Evolutionary conservation across 2,329 filamentous ascomycete genomes (phyloP), one percentile per base, ranked within the genome.

Genomic region (Calonectria multiphialidica): DNA sequence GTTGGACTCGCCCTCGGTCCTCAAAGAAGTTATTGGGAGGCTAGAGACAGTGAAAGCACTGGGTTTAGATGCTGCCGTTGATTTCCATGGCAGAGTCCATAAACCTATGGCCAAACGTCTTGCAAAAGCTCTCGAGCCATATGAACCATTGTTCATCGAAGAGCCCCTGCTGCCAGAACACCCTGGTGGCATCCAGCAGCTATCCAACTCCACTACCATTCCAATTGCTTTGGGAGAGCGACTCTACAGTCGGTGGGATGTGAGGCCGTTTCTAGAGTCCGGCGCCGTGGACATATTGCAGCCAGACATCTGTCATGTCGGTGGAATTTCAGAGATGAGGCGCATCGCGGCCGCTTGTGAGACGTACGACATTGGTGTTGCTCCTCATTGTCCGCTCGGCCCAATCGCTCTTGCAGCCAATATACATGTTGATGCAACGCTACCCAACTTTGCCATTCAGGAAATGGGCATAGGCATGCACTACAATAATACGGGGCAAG

Each of bases 401-500:
- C 93, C 93, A 0, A 92, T 95, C 61, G 92, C 93, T 0, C 85
- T 95, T 18, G 93, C 93, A 1, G 93, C 93, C 0, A 91, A 88
- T 67, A 86, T 95, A 47, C 93, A 95, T 74, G 89, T 95, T 1
- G 91, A 90, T 30, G 85, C 89, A 25, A 85, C 83, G 12, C 90
- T 84, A 23, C 87, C 87, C 23, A 95, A 93, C 81, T 95, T 93
- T 80, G 90, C 88, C 0, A 95, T 95, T 37, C 91, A 94, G 79
- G 93, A 95, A 81, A 95, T 95, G 94, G 93, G 91, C 66, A 79
- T 95, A 33, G 94, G 93, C 0, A 95, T 96, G 76, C 94, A 96
- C 80, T 96, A 95, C 80, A 96, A 96, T 76, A 89, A 87, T 0
- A 91, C 90, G 1, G 87, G 90, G 2, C 87, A 91, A 75, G 93